Evolutionary conservation across 2,329 filamentous ascomycete species (phyloP), one percentile per base, ranked within the genome.

Genomic region (Myriosclerotinia scirpicola): DNA sequence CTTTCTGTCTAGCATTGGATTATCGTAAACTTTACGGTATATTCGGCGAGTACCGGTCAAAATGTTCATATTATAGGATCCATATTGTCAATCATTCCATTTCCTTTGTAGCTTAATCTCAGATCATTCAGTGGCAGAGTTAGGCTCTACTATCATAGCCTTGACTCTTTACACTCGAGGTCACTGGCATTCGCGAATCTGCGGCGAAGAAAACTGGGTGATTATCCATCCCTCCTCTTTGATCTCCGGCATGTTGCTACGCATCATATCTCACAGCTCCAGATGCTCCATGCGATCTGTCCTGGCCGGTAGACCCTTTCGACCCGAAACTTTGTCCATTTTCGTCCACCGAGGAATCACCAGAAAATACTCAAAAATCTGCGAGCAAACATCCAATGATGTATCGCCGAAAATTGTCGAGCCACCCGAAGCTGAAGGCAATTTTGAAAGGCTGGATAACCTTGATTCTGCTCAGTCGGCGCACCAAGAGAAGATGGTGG

Each of bases 101-200:
- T 58, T 60, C 56, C 15, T 60, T 60, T 50, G 56, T 34, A 34
- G 30, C 5, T 34, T 34, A 34, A 36, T 22, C 34, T 11, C 30
- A 34, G 22, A 59, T 22, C 17, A 48, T 59, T 34, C 20, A 46
- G 56, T 59, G 42, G 30, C 36, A 48, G 20, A 17, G 42, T 48
- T 22, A 12, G 12, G 20, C 46, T 36, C 15, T 14, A 42, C 38
- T 17, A n/a, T 48, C 17, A 15, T 11, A 34, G 55, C 6, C 30
- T 34, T 34, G 30, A 34, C 30, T 46, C 17, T n/a, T 46, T 46
- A 46, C 5, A 20, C 42, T 44, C 12, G 8, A 14, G 38, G 15
- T 30, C 26, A 36, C 56, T 48, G 30, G 30, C 42, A 46, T 48
- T 59, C 17, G 30, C 40, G 20, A 59, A 59, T 59, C 56, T 59